Percentiles rank a stretch among this genome's conserved stretches.
phyloP scores from a whole-genome alignment of 768 basidiomycete species.

The Suillus subaureus region DNA sequence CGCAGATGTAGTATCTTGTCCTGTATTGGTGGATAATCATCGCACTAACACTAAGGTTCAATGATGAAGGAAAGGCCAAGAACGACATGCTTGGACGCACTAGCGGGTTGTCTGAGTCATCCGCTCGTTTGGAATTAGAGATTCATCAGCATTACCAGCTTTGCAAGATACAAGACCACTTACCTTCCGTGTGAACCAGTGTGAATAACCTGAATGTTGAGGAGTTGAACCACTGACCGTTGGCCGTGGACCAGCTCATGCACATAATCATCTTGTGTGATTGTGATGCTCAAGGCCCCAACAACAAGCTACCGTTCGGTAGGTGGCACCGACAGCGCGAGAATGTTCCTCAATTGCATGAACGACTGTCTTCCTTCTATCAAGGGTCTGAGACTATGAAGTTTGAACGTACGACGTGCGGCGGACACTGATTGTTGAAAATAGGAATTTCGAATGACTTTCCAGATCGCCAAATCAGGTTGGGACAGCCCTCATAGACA shows the following conservation, averaged over 20 bases:
- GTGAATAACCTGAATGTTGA: not conserved
- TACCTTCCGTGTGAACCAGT: not conserved
- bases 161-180: not conserved
- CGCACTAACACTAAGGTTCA: not conserved
- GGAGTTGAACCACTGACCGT: not conserved
- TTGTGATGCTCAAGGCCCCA: no score
- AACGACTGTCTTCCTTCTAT: no score
- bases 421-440: no score
- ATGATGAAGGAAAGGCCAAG: conserved; percentile 54
- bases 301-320: no score
- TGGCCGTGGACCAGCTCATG: not conserved
- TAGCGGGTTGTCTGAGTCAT: conserved; percentile 18
- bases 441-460: no score
- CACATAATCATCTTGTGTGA: not conserved
- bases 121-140: conserved; percentile 18
- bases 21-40: not conserved
- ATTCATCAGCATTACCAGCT: not conserved
- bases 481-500: no score
- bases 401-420: no score
- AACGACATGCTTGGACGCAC: conserved; percentile 21
- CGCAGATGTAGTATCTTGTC: not conserved
- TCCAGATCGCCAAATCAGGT: no score
- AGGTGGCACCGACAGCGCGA: no score
- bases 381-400: no score
- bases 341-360: no score